These are phyloP conservation scores for Rhodotorula sphaerocarpa DNA, from an alignment of 768 basidiomycete genomes.

Conservation along the genomic window DNA sequence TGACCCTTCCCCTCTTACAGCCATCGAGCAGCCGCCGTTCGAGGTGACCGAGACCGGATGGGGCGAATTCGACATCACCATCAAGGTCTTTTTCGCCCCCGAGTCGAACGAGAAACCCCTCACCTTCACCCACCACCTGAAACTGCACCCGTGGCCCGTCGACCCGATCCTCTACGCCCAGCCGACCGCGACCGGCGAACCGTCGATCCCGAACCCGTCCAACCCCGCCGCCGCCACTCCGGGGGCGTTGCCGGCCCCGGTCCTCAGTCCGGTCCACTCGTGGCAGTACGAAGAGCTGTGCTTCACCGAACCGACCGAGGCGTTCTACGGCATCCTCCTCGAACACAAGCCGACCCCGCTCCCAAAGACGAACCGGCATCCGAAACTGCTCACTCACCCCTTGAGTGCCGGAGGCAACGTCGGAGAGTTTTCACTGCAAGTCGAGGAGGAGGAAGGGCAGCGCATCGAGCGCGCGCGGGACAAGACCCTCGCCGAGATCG, in stretches of 20 bases:
- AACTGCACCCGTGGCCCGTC: constrained; percentile 73
- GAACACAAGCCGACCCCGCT: constrained; percentile 75
- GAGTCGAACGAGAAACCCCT: constrained; percentile 89
- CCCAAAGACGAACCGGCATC: constrained; percentile 43
- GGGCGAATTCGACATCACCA: constrained; percentile 97
- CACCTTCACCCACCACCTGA: constrained; percentile 81
- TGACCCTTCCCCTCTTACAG: constrained; percentile 47
- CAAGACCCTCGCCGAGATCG: constrained; percentile 64
- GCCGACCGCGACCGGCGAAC: constrained; percentile 8
- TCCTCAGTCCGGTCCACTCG: constrained; percentile 57
- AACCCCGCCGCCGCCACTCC: neutral
- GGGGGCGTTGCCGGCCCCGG: constrained; percentile 1
- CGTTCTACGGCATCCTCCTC: constrained; percentile 72
- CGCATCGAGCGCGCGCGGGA: constrained; percentile 68
- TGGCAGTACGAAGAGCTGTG: constrained; percentile 99
- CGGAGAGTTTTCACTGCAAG: constrained; percentile 73
- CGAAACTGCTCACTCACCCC: constrained; percentile 34
- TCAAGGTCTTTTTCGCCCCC: constrained; percentile 75
- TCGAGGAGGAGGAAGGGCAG: constrained; percentile 81
- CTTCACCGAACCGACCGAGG: constrained; percentile 83
- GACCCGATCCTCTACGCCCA: constrained; percentile 32
- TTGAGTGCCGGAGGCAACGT: constrained; percentile 51
- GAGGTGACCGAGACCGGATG: constrained; percentile 96
- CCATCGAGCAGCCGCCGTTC: constrained; percentile 85
- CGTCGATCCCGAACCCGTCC: neutral